phyloP scores from a whole-genome alignment of 83 land plant species.

The Diphasiastrum complanatum region DNA sequence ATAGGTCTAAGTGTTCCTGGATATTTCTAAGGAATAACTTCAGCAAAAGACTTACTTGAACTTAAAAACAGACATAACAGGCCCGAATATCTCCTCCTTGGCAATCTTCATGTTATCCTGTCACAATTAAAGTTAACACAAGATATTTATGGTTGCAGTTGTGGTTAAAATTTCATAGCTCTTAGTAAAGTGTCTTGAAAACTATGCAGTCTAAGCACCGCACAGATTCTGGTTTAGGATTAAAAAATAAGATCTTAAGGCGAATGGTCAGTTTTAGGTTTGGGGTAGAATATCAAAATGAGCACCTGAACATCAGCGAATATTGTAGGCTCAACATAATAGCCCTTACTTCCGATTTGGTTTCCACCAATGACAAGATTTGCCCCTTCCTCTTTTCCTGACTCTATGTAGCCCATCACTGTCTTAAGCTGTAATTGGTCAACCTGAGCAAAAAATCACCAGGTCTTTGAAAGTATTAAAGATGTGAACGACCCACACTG shows the following conservation, averaged over 20 bases:
- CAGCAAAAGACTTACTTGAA: conserved; percentile 43
- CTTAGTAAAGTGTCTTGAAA: too few relatives aligned
- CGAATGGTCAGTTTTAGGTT: too few relatives aligned
- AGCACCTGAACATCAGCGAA: conserved; percentile 38
- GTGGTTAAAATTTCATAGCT: not conserved
- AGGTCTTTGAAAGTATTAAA: not conserved
- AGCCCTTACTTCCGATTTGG: conserved; percentile 24
- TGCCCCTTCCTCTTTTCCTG: conserved; percentile 35
- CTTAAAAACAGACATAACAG: conserved; percentile 62
- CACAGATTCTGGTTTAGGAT: conserved; percentile 4
- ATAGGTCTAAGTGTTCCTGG: not conserved
- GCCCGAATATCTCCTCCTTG: conserved; percentile 67
- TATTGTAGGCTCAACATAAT: conserved; percentile 36
- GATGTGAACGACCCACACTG: not conserved
- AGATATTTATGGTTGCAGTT: too few relatives aligned
- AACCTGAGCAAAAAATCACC: too few relatives aligned
- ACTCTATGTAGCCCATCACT: conserved; percentile 24
- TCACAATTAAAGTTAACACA: too few relatives aligned
- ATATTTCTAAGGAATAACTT: not conserved
- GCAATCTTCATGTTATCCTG: conserved; percentile 64
- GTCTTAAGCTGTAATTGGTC: conserved; percentile 32
- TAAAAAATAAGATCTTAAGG: too few relatives aligned
- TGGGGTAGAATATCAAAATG: not conserved
- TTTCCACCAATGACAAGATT: conserved; percentile 34
- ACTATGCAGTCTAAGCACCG: too few relatives aligned